These are phyloP conservation scores for Paramarasmius palmivorus DNA, from an alignment of 1,284 basidiomycete genomes.

Conservation along the genomic window DNA sequence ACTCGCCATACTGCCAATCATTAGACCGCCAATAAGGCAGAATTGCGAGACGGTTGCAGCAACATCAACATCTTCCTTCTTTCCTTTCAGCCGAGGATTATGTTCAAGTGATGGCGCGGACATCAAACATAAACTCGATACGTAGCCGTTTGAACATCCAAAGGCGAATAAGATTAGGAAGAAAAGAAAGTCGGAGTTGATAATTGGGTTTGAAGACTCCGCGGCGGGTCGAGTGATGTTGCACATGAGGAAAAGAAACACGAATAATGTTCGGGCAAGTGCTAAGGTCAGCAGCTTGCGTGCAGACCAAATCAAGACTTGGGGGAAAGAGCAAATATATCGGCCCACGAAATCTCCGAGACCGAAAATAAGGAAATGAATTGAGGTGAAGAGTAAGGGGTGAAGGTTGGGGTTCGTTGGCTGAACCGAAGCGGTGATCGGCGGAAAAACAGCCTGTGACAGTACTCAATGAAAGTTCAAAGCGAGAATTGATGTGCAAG, in stretches of 20 bases:
- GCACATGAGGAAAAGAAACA: slow-evolving; percentile 84
- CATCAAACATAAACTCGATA: slow-evolving; percentile 72
- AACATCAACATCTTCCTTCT: slow-evolving; percentile 76
- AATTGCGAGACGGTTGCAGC: slow-evolving; percentile 82
- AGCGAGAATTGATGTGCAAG: neutral
- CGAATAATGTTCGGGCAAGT: slow-evolving; percentile 72
- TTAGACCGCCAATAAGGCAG: slow-evolving; percentile 76
- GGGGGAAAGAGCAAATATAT: slow-evolving; percentile 68
- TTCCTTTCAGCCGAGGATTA: slow-evolving; percentile 64
- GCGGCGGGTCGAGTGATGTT: slow-evolving; percentile 60
- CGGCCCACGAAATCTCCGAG: slow-evolving; percentile 80
- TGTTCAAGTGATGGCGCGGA: slow-evolving; percentile 71
- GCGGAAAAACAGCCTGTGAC: slow-evolving; percentile 78
- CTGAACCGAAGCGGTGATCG: slow-evolving; percentile 76
- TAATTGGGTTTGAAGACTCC: slow-evolving; percentile 42
- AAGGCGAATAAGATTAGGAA: slow-evolving; percentile 73
- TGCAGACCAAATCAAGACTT: slow-evolving; percentile 67
- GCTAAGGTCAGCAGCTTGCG: slow-evolving; percentile 63
- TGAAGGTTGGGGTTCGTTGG: slow-evolving; percentile 61
- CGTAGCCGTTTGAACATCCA: slow-evolving; percentile 78
- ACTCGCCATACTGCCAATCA: slow-evolving; percentile 72
- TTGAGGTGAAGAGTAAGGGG: slow-evolving; percentile 66
- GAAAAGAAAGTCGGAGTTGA: slow-evolving; percentile 75
- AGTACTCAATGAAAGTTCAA: slow-evolving; percentile 2
- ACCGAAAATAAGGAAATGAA: slow-evolving; percentile 77